These are phyloP conservation scores for Leersia perrieri DNA, from an alignment of 176 grass and related monocot genomes.

Conservation along the genomic window DNA sequence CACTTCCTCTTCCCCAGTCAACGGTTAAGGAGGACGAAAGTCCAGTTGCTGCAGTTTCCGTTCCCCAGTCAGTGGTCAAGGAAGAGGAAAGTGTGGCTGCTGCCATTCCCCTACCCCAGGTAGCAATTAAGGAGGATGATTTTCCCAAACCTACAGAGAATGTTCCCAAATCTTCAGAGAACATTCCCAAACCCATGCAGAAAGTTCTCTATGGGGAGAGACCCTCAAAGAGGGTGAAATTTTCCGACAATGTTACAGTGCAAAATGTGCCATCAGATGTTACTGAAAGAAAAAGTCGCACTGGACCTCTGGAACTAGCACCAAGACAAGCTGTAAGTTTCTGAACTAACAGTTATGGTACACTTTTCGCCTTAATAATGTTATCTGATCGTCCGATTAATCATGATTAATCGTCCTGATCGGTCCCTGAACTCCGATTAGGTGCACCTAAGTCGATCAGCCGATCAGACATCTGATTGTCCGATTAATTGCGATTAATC, in stretches of 20 bases:
- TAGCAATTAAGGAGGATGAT: not conserved
- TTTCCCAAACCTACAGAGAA: not conserved
- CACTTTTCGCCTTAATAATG: not conserved
- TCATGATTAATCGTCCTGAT: no score
- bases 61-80: slow-evolving; percentile 10
- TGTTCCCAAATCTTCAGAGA: not conserved
- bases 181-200: not conserved
- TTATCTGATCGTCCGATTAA: no score
- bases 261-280: not conserved
- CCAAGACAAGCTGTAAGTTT: slow-evolving; percentile 37
- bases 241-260: slow-evolving; percentile 8
- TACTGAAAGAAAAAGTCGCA: slow-evolving; percentile 6
- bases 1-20: not conserved
- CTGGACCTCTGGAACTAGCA: slow-evolving; percentile 26
- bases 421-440: no score
- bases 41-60: slow-evolving; percentile 21
- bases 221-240: slow-evolving; percentile 45
- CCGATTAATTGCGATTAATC: no score
- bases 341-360: not conserved
- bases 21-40: slow-evolving; percentile 16
- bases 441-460: no score
- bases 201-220: slow-evolving; percentile 21
- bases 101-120: not conserved
- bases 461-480: no score
- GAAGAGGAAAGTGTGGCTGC: not conserved